Conservation (phyloP, 2,329 filamentous ascomycete species). For the Exutisphaerella laricina region DNA sequence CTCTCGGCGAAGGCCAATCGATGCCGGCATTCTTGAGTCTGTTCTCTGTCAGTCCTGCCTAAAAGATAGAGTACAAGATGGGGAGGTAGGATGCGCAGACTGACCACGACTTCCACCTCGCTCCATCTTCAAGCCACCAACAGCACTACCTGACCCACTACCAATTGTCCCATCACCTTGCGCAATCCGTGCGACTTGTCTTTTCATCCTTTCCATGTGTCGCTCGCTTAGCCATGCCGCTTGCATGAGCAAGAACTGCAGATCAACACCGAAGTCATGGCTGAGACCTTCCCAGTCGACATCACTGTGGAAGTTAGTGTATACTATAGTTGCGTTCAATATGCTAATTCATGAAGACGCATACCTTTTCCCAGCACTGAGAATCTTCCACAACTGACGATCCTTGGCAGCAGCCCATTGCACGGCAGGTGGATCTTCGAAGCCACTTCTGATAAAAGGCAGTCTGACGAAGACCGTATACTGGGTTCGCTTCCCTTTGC, state of each 20-base stretch:
- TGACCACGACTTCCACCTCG: slow-evolving; percentile 46
- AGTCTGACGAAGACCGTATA: slow-evolving; percentile 78
- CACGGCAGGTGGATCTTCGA: slow-evolving; percentile 83
- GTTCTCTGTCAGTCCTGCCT: too few species aligned
- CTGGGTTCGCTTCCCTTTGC: slow-evolving; percentile 25
- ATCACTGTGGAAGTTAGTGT: slow-evolving; percentile 48
- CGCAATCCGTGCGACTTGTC: slow-evolving; percentile 68
- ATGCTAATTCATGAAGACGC: too few species aligned
- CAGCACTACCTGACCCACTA: slow-evolving; percentile 29
- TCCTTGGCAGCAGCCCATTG: slow-evolving; percentile 87
- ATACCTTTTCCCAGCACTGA: slow-evolving; percentile 56
- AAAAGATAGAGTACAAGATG: background rate
- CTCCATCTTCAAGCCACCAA: slow-evolving; percentile 45
- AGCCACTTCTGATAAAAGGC: slow-evolving; percentile 81
- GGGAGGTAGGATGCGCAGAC: background rate
- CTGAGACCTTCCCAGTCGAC: slow-evolving; percentile 60
- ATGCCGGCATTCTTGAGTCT: slow-evolving; percentile 17
- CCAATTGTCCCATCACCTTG: slow-evolving; percentile 39
- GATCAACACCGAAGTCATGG: slow-evolving; percentile 70
- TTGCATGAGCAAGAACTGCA: slow-evolving; percentile 86
- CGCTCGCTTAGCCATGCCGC: slow-evolving; percentile 90
- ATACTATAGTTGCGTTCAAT: too few species aligned
- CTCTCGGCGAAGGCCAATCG: slow-evolving; percentile 10
- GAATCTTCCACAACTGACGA: slow-evolving; percentile 79
- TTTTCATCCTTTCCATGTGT: slow-evolving; percentile 82